Base-by-base conservation (phyloP, 257 asterid species). In the Forsythia viridissima region DNA sequence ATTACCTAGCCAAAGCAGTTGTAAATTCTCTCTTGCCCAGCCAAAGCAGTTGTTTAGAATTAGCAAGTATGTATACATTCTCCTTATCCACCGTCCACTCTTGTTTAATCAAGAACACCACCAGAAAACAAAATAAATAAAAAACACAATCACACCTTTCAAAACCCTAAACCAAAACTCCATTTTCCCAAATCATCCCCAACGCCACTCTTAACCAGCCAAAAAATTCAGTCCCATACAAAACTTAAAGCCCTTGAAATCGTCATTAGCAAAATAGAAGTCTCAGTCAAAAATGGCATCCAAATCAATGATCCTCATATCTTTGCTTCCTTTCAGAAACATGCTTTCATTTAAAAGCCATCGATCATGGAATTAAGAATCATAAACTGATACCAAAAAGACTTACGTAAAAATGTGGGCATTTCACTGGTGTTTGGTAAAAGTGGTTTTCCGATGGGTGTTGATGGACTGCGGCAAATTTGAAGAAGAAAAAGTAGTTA, bases 241-340 rank as follows among this genome's bases (percentile, higher is more conserved):
- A 88, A 86, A 80, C 81, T 88, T 24, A 84, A 94, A 36, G 93
- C 97, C n/a, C 93, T 92, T 61, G 93, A 92, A 82, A 21, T 76
- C n/a, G 92, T 91, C 46, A 77, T 94, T 2, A 70, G 5, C 77
- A 80, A 86, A 3, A 46, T 94, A 30, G 94, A 94, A 79, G 36
- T 88, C 83, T 82, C 92, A 18, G 73, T 88, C 0, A 74, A 89
- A 57, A 90, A 82, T 44, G 98, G 97, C 73, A 73, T 92, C 0
- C 16, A 72, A 18, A 82, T 92, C 59, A n/a, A 84, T 12, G 97
- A 94, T 77, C 91, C 97, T 12, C 91, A 85, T 63, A 79, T 91
- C 13, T 94, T 89, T 59, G 93, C 98, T 20, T 89, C 97, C 96
- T 94, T 63, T 41, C 92, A 40, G 98, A 94, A 75, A 82, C 94